These are phyloP conservation scores for Metschnikowia arizonensis DNA, from an alignment of 805 yeast genomes.

Conservation along the genomic window DNA sequence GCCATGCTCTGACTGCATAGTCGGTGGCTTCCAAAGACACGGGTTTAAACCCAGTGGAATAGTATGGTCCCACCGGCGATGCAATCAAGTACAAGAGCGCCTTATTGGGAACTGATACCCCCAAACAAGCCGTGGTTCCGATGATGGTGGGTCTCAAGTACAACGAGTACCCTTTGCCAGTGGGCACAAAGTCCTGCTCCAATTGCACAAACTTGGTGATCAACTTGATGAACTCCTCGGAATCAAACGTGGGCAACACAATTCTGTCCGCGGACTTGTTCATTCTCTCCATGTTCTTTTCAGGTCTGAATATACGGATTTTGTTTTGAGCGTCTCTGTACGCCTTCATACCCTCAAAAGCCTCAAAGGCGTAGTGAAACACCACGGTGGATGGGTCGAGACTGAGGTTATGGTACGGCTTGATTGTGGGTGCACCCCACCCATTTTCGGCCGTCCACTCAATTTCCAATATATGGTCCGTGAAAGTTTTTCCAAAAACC, in stretches of 20 bases:
- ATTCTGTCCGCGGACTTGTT: slow-evolving; percentile 85
- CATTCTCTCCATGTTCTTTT: slow-evolving; percentile 89
- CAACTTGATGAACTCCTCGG: slow-evolving; percentile 68
- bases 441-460: slow-evolving; percentile 78
- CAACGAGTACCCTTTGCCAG: slow-evolving; percentile 82
- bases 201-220: slow-evolving; percentile 71
- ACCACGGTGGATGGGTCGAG: slow-evolving; percentile 89
- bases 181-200: slow-evolving; percentile 78
- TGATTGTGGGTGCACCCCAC: slow-evolving; percentile 86
- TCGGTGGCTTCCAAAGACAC: slow-evolving; percentile 93
- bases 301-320: slow-evolving; percentile 83
- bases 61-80: slow-evolving; percentile 97
- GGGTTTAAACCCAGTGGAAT: slow-evolving; percentile 85
- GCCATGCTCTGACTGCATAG: slow-evolving; percentile 98
- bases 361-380: slow-evolving; percentile 90
- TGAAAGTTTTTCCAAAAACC: slow-evolving; percentile 52
- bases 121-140: slow-evolving; percentile 86
- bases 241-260: slow-evolving; percentile 82
- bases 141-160: slow-evolving; percentile 94
- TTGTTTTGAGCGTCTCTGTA: slow-evolving; percentile 54
- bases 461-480: slow-evolving; percentile 83
- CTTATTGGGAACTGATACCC: slow-evolving; percentile 76
- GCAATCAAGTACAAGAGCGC: slow-evolving; percentile 85
- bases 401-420: slow-evolving; percentile 71
- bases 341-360: slow-evolving; percentile 95